Base-by-base conservation (phyloP, 2,329 filamentous ascomycete species). In the Trichoderma harzianum region DNA sequence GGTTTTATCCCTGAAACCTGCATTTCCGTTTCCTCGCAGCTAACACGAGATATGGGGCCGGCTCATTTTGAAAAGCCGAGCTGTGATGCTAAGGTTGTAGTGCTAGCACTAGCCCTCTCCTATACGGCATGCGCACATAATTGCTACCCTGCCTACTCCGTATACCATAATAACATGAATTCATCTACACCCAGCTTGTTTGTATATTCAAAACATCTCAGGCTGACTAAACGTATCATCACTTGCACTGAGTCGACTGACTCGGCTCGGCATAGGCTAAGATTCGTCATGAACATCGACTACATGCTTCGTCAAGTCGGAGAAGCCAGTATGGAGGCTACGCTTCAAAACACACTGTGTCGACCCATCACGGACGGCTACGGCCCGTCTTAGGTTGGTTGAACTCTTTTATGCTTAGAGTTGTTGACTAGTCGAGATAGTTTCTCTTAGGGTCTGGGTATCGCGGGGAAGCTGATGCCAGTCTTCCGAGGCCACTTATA, bases 401-500 rank as follows among this genome's bases (percentile, higher is more conserved):
- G n/a, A 36, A 26, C 21, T 14, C 36, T 53, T 67, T 39, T 24
- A 30, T 67, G 32, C 64, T 67, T 58, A 21, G 24, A 7, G 32
- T n/a, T 67, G 39, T 43, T 43, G 39, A 3, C 64, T 39, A 43
- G 34, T 32, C 11, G 63, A 26, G 24, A 51, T 39, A 26, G 32
- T 43, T 24, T 64, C 21, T 34, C 18, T 26, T 43, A 39, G 36
- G 51, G 21, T 4, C 64, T 53, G 64, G 64, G 11, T 67, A 24
- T 67, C 53, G 64, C 18, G 64, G 53, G 64, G 55, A 67, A 67
- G 64, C 64, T 67, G 53, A 67, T 67, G 64, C 34, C 21, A 57
- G 64, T 67, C 28, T 57, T 55, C 64, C 47, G 26, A 7, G 24
- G 18, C 14, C 36, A 28, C 18, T 30, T 16, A 21, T 16, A 43